Conservation (phyloP, 208 protist species). For the Leptomonas pyrrhocoris region DNA sequence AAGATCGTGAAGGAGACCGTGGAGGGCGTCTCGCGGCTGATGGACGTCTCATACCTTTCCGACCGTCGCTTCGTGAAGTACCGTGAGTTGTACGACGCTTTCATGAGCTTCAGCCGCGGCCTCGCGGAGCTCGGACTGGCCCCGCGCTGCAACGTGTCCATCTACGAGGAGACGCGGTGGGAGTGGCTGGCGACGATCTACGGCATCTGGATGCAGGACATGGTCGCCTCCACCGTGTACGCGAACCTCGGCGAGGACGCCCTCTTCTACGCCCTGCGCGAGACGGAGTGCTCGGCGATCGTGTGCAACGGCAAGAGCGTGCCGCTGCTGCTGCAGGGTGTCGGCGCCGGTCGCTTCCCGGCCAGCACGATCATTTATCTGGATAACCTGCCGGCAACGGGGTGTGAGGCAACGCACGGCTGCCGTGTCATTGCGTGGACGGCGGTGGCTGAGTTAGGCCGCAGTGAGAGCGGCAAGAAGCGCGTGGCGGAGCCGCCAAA, state of each 20-base stretch:
- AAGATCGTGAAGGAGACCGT: slow-evolving; percentile 38
- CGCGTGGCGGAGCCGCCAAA: too few relatives aligned
- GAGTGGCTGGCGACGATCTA: slow-evolving; percentile 81
- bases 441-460: slow-evolving; percentile 61
- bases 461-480: slow-evolving; percentile 44
- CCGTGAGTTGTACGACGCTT: slow-evolving; percentile 35
- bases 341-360: slow-evolving; percentile 54
- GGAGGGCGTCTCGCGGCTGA: slow-evolving; percentile 11
- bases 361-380: slow-evolving; percentile 61
- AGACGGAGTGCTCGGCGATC: slow-evolving; percentile 68
- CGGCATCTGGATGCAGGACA: slow-evolving; percentile 65
- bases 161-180: slow-evolving; percentile 85
- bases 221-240: slow-evolving; percentile 82
- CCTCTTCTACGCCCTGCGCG: slow-evolving; percentile 62
- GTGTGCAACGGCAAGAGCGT: slow-evolving; percentile 62
- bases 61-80: slow-evolving; percentile 46
- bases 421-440: slow-evolving; percentile 40
- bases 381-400: slow-evolving; percentile 38
- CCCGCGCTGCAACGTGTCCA: slow-evolving; percentile 47
- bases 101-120: slow-evolving; percentile 57
- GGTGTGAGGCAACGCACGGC: slow-evolving; percentile 20
- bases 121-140: slow-evolving; percentile 52
- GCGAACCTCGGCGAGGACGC: slow-evolving; percentile 84
- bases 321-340: slow-evolving; percentile 45
- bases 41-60: slow-evolving; percentile 63